These are phyloP conservation scores for Alternaria infectoria DNA, from an alignment of 2,329 filamentous ascomycete species.

Conservation along the genomic window DNA sequence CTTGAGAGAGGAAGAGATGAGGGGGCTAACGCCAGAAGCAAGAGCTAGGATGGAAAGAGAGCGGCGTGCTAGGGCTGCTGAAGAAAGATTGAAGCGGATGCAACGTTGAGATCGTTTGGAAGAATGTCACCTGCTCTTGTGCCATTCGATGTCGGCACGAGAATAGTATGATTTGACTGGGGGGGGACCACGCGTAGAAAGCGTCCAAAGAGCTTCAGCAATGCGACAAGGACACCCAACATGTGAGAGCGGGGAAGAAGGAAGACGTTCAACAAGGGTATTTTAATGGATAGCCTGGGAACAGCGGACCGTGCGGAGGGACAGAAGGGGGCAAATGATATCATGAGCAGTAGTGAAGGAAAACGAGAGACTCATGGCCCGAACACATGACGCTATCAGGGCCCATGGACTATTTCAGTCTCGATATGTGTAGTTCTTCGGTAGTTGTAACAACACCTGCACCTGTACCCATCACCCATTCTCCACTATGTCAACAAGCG, in stretches of 20 bases:
- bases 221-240: not conserved
- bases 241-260: not conserved
- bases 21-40: slow-evolving; percentile 88
- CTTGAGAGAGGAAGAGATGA: slow-evolving; percentile 79
- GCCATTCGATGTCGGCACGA: not conserved
- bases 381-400: not conserved
- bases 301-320: not conserved
- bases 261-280: not conserved
- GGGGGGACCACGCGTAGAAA: not conserved
- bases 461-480: not conserved
- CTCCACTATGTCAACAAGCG: not conserved
- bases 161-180: not conserved
- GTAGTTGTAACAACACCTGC: not conserved
- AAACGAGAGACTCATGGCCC: not conserved
- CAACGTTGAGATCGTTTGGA: slow-evolving; percentile 9
- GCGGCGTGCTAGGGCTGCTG: slow-evolving; percentile 85
- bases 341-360: not conserved
- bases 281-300: not conserved
- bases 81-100: slow-evolving; percentile 76
- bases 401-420: not conserved
- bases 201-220: not conserved
- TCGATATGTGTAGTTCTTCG: not conserved
- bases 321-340: not conserved
- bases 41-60: slow-evolving; percentile 84
- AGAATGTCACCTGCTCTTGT: not conserved